Conservation (phyloP, 2,329 filamentous ascomycete genomes). For the Cercospora beticola region DNA sequence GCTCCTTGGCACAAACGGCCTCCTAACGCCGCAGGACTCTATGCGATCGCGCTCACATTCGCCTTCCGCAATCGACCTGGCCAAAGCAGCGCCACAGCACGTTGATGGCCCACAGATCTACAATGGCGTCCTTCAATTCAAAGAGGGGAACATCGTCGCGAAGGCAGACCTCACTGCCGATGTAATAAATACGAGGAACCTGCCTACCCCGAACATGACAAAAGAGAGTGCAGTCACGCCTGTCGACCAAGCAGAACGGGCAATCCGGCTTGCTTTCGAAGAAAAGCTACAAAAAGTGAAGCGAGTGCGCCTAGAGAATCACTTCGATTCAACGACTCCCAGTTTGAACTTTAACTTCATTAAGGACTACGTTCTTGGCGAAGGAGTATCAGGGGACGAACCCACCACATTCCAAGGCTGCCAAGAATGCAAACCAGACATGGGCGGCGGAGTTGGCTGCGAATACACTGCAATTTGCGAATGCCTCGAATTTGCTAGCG, state of each 20-base stretch:
- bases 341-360: constrained; percentile 70
- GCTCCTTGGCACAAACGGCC: constrained; percentile 9
- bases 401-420: constrained; percentile 66
- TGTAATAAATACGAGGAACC: constrained; percentile 29
- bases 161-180: constrained; percentile 12
- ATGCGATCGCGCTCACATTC: constrained; percentile 13
- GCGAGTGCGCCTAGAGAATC: constrained; percentile 51
- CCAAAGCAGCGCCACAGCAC: not conserved
- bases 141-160: constrained; percentile 41
- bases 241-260: constrained; percentile 36
- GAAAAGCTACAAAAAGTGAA: constrained; percentile 33
- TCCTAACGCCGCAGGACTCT: constrained; percentile 25
- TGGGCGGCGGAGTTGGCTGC: constrained; percentile 56
- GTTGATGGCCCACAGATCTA: constrained; percentile 35
- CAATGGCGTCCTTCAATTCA: constrained; percentile 43
- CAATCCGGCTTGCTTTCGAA: constrained; percentile 44
- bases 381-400: constrained; percentile 61
- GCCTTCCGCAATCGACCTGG: constrained; percentile 8
- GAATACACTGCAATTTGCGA: constrained; percentile 63
- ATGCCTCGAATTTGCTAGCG: constrained; percentile 64
- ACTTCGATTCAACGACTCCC: constrained; percentile 54
- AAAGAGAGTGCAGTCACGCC: constrained; percentile 32
- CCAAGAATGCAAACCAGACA: constrained; percentile 56
- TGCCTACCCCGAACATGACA: constrained; percentile 43
- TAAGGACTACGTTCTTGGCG: constrained; percentile 57